phyloP scores from a whole-genome alignment of 352 stramenopile genomes.

The Phytophthora pseudosyringae region DNA sequence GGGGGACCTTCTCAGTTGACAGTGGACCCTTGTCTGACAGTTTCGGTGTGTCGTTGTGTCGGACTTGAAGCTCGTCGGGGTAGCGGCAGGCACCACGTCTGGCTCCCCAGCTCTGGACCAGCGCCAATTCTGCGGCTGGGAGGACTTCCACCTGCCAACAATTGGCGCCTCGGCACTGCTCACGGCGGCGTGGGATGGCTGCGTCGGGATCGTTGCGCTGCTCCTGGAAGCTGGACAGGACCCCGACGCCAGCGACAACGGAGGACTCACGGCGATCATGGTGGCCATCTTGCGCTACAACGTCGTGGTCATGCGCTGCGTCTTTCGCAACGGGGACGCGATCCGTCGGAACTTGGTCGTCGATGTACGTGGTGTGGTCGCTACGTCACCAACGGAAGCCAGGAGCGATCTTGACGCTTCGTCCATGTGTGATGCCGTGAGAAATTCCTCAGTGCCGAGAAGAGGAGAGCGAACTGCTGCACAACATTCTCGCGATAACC shows the following conservation, averaged over 20 bases:
- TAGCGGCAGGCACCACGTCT: neutral
- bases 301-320: conserved; percentile 31
- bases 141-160: conserved; percentile 28
- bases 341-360: conserved; percentile 30
- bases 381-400: neutral
- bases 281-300: conserved; percentile 33
- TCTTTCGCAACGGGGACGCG: conserved; percentile 28
- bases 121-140: conserved; percentile 31
- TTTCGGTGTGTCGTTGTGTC: conserved; percentile 18
- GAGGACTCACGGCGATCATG: conserved; percentile 33
- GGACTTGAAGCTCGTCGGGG: conserved; percentile 5
- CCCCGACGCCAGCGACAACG: conserved; percentile 23
- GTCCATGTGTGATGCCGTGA: neutral
- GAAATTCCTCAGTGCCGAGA: conserved; percentile 16
- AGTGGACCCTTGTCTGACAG: neutral
- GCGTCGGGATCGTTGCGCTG: conserved; percentile 15
- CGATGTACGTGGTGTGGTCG: conserved; percentile 19
- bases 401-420: conserved; percentile 13
- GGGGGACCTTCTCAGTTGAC: too few relatives aligned
- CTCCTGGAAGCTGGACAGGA: conserved; percentile 29
- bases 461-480: conserved; percentile 11
- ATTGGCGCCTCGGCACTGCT: conserved; percentile 31
- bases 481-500: conserved; percentile 10
- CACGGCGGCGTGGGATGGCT: conserved; percentile 30
- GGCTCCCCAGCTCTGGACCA: neutral